phyloP scores from a whole-genome alignment of 2,329 filamentous ascomycete species.

The Arthrobotrys conoides region DNA sequence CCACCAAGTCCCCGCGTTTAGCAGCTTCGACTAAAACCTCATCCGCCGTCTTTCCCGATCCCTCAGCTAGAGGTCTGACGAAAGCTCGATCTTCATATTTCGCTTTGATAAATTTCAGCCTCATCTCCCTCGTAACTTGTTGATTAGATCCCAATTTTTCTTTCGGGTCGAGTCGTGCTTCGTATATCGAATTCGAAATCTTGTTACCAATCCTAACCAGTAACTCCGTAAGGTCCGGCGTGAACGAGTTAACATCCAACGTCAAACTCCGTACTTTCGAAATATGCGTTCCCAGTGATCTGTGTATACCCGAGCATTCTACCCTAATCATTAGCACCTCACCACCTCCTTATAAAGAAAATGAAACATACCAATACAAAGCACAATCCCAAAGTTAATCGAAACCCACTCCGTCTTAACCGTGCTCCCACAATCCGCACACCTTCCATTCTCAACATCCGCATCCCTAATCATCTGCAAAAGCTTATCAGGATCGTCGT shows the following conservation, averaged over 20 bases:
- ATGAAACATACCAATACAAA: slow-evolving; percentile 73
- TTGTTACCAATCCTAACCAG: slow-evolving; percentile 92
- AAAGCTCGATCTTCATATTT: slow-evolving; percentile 91
- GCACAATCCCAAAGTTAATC: slow-evolving; percentile 94
- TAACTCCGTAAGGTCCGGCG: slow-evolving; percentile 94
- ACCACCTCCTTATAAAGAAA: neutral
- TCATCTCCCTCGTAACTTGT: slow-evolving; percentile 83
- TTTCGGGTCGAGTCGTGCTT: slow-evolving; percentile 81
- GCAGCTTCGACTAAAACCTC: slow-evolving; percentile 92
- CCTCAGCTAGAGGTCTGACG: slow-evolving; percentile 68
- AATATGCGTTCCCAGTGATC: slow-evolving; percentile 95
- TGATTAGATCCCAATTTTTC: slow-evolving; percentile 79
- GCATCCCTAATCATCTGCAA: slow-evolving; percentile 88
- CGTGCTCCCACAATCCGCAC: slow-evolving; percentile 92
- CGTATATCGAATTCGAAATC: slow-evolving; percentile 97
- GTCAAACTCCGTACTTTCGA: slow-evolving; percentile 97
- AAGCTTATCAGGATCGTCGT: slow-evolving; percentile 87
- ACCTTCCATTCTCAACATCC: slow-evolving; percentile 93
- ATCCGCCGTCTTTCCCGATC: slow-evolving; percentile 74
- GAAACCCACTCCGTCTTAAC: slow-evolving; percentile 99
- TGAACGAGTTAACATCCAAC: slow-evolving; percentile 95
- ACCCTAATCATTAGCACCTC: slow-evolving; percentile 66
- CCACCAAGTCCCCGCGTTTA: slow-evolving; percentile 95
- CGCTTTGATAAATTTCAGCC: slow-evolving; percentile 92
- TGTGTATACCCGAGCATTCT: slow-evolving; percentile 97